Percentiles rank a stretch among this genome's conserved stretches.
Evolutionary conservation across 257 asterid species (phyloP).

Genomic region (Nemophila menziesii): DNA sequence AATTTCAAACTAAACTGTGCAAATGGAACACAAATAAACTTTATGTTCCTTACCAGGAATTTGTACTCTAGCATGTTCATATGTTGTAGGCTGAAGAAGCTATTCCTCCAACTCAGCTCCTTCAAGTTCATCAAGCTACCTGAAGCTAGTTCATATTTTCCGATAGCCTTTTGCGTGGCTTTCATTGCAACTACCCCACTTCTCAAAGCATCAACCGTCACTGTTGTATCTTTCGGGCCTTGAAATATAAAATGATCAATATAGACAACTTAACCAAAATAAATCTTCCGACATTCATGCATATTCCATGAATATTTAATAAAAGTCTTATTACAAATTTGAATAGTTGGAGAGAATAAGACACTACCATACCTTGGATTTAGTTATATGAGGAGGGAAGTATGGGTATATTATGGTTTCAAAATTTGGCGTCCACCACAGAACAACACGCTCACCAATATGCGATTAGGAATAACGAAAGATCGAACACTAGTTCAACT

Average conservation of each 20-base stretch:
- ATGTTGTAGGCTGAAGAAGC: conserved; percentile 24
- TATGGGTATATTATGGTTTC: conserved; percentile 90
- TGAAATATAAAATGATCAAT: too few relatives aligned
- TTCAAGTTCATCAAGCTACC: conserved; percentile 29
- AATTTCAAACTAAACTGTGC: too few relatives aligned
- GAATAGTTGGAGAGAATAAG: too few relatives aligned
- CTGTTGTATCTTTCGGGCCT: conserved; percentile 73
- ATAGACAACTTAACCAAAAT: too few relatives aligned
- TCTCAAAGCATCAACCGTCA: conserved; percentile 58
- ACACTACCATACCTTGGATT: conserved; percentile 45
- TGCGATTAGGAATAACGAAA: too few relatives aligned
- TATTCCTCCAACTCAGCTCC: conserved; percentile 27
- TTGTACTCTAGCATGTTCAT: too few relatives aligned
- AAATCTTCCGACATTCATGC: too few relatives aligned
- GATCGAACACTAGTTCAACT: too few relatives aligned
- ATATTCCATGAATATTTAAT: too few relatives aligned
- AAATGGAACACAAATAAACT: too few relatives aligned
- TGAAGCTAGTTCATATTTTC: conserved; percentile 33
- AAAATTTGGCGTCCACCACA: conserved; percentile 96
- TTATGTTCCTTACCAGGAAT: too few relatives aligned
- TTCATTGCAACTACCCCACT: conserved; percentile 68
- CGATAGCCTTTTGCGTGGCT: conserved; percentile 63
- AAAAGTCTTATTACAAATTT: too few relatives aligned
- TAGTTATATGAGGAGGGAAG: conserved; percentile 90
- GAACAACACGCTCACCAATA: conserved; percentile 92